Evolutionary conservation across 2,329 filamentous ascomycete genomes (phyloP).

Genomic region (Aureobasidium sp.): DNA sequence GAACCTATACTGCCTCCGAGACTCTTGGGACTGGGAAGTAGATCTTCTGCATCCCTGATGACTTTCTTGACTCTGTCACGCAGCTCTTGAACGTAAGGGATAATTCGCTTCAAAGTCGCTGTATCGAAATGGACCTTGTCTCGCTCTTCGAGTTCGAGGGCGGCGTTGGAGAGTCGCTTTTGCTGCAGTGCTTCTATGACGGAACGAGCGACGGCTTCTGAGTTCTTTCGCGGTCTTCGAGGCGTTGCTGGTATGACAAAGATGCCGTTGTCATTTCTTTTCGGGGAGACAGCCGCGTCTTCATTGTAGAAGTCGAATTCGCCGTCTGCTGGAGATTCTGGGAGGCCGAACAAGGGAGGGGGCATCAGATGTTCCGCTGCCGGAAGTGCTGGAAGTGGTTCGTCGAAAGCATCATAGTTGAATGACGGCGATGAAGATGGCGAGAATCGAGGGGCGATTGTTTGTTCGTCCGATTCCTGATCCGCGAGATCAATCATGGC

Average conservation of each 20-base stretch:
- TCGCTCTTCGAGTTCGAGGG: conserved; percentile 21
- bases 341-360: neutral
- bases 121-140: conserved; percentile 60
- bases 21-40: conserved; percentile 37
- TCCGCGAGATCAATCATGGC: conserved; percentile 80
- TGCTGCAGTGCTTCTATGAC: conserved; percentile 53
- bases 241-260: conserved; percentile 11
- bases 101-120: conserved; percentile 54
- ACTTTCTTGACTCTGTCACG: conserved; percentile 41
- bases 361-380: neutral
- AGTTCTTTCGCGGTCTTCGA: conserved; percentile 44
- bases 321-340: neutral
- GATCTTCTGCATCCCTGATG: conserved; percentile 39
- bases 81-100: conserved; percentile 43
- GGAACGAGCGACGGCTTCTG: conserved; percentile 51
- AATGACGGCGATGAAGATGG: conserved; percentile 50
- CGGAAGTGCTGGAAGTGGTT: conserved; percentile 25
- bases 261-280: neutral
- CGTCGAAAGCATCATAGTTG: conserved; percentile 52
- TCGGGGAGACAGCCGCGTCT: neutral
- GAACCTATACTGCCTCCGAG: conserved; percentile 11
- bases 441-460: conserved; percentile 41
- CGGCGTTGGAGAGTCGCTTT: conserved; percentile 22
- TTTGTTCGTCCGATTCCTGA: conserved; percentile 52
- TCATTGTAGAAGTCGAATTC: neutral